These are phyloP conservation scores for Penicillium cinerascens DNA, from an alignment of 495 filamentous ascomycete species.

Conservation along the genomic window DNA sequence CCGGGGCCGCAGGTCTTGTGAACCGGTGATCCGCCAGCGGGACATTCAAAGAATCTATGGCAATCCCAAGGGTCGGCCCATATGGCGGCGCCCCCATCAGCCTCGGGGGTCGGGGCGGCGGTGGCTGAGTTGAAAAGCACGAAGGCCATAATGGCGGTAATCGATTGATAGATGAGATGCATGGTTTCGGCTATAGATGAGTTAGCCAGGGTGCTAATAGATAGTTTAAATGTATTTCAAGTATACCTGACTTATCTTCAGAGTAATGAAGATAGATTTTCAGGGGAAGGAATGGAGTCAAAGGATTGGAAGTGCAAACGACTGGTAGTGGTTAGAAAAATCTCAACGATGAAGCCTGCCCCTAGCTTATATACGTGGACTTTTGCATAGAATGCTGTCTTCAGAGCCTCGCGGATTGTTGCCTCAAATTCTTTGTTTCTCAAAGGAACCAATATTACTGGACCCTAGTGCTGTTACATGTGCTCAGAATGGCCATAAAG, in stretches of 20 bases:
- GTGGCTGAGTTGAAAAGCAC: neutral
- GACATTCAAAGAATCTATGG: slow-evolving; percentile 10
- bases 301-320: neutral
- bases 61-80: slow-evolving; percentile 8
- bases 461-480: too few species aligned
- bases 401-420: too few species aligned
- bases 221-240: neutral
- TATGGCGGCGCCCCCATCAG: neutral
- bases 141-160: slow-evolving; percentile 4
- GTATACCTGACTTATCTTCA: neutral
- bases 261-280: neutral
- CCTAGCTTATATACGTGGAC: too few species aligned
- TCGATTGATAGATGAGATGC: slow-evolving; percentile 2
- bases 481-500: too few species aligned
- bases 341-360: too few species aligned
- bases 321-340: neutral
- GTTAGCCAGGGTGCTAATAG: neutral
- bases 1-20: slow-evolving; percentile 10
- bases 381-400: too few species aligned
- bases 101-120: neutral
- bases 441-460: too few species aligned
- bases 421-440: too few species aligned
- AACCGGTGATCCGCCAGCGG: slow-evolving; percentile 3
- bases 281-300: neutral
- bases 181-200: slow-evolving; percentile 2